Evolutionary conservation across 371 early-diverging fungal genomes (phyloP), one percentile per base, ranked within the genome.

Genomic region (Mucor circinelloides): DNA sequence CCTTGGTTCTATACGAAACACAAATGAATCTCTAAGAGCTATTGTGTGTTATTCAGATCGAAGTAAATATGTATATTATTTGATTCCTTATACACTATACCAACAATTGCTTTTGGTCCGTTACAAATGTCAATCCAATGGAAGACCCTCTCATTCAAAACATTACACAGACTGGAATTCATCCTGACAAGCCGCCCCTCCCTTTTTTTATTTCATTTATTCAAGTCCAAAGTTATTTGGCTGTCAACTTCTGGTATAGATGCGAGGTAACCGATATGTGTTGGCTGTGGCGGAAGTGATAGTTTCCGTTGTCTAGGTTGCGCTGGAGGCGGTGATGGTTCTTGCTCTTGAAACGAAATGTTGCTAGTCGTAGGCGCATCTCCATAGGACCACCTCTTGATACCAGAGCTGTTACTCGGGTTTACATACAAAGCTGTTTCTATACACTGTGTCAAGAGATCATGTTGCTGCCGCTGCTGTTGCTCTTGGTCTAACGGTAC

Each of bases 201-300:
- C n/a, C n/a, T n/a, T n/a, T n/a, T n/a, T 6, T 34, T 36, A 2
- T 5, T 44, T 44, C n/a, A 44, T 44, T 44, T 19, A 6, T 44
- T 44, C 8, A 44, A 44, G n/a, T 17, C 50, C 23, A 50, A 25
- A 8, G 50, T 50, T 23, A 50, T 25, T 23, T 50, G 50, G 9
- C 50, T 50, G 9, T 50, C 59, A 48, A 58, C 68, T 57, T 68
- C 68, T 6, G 68, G 68, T 54, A 68, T 68, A 21, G 68, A 56
- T 19, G 56, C 63, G 10, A 68, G 60, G 31, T 68, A 61, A 6
- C 61, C 60, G 17, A 56, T 44, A 17, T 58, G 40, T n/a, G 31
- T 42, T 34, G n/a, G 44, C 23, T 56, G 57, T 13, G 64, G 64
- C 28, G 68, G 63, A 21, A 50, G 12, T 23, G 50, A 50, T 9